Conservation (phyloP, 2,329 filamentous ascomycete species). For the Fusarium anguioides region DNA sequence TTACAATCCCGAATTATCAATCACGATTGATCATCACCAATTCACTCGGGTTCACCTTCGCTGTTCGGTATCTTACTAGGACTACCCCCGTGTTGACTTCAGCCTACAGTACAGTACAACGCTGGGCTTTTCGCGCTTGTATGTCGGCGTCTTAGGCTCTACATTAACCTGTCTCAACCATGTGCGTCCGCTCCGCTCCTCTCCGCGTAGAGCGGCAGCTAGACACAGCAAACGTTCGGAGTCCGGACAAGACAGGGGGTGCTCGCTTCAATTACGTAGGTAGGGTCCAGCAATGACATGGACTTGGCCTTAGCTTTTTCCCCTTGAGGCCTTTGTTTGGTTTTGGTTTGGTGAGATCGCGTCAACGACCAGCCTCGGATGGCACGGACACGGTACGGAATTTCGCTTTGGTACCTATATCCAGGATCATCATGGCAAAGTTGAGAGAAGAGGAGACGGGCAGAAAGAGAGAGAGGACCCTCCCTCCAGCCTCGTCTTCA, state of each 20-base stretch:
- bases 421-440: constrained; percentile 9
- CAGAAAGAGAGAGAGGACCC: no score
- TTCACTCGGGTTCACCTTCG: not conserved
- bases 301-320: constrained; percentile 12
- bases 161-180: constrained; percentile 33
- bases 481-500: constrained; percentile 1
- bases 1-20: constrained; percentile 4
- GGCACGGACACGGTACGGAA: constrained; percentile 8
- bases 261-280: constrained; percentile 36
- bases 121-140: constrained; percentile 21
- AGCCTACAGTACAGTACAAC: not conserved
- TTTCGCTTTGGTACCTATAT: not conserved
- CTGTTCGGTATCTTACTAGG: constrained; percentile 22
- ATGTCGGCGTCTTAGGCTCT: constrained; percentile 21
- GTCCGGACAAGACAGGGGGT: constrained; percentile 4
- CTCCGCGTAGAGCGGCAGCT: constrained; percentile 39
- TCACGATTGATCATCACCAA: constrained; percentile 9
- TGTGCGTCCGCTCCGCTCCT: constrained; percentile 35
- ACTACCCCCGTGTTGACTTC: not conserved
- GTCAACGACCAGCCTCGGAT: constrained; percentile 26
- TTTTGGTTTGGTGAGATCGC: constrained; percentile 15
- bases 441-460: not conserved
- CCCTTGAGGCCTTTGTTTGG: constrained; percentile 20
- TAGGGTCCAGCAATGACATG: constrained; percentile 35
- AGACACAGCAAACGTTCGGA: constrained; percentile 21